phyloP scores from a whole-genome alignment of 1,139 yeast genomes.

The Sugiyamaella pinicola region DNA sequence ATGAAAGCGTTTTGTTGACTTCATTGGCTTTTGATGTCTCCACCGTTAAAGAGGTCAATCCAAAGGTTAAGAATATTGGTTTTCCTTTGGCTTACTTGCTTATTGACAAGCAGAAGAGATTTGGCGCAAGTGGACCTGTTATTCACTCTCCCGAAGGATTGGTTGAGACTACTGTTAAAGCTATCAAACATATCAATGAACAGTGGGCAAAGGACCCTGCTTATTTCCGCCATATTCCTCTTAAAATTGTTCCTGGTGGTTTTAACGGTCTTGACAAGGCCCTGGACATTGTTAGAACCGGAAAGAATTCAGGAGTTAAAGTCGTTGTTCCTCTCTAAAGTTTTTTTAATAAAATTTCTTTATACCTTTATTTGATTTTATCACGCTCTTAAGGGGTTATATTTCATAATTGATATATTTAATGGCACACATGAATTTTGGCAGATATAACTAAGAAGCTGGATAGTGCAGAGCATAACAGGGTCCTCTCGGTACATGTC shows the following conservation, averaged over 20 bases:
- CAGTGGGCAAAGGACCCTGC: conserved; percentile 23
- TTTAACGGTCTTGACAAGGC: conserved; percentile 43
- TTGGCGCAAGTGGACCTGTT: conserved; percentile 32
- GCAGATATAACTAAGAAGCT: too few relatives aligned
- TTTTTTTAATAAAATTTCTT: too few relatives aligned
- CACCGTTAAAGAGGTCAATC: conserved; percentile 36
- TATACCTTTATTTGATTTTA: too few relatives aligned
- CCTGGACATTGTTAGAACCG: conserved; percentile 39
- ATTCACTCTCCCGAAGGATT: conserved; percentile 34
- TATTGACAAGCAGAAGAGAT: conserved; percentile 39
- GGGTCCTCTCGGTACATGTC: too few relatives aligned
- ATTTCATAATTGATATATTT: too few relatives aligned
- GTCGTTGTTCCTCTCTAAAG: conserved; percentile 32
- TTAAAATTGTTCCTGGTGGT: conserved; percentile 45
- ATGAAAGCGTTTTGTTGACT: conserved; percentile 17
- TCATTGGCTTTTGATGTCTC: conserved; percentile 24
- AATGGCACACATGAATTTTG: too few relatives aligned
- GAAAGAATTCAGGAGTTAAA: conserved; percentile 47
- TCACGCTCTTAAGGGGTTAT: too few relatives aligned
- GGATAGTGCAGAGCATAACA: too few relatives aligned
- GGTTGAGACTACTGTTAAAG: conserved; percentile 26
- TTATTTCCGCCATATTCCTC: conserved; percentile 38
- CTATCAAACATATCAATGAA: conserved; percentile 32
- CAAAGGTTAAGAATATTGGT: conserved; percentile 24
- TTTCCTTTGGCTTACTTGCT: conserved; percentile 47